Evolutionary conservation across 768 basidiomycete genomes (phyloP).

Genomic region (Vararia minispora): DNA sequence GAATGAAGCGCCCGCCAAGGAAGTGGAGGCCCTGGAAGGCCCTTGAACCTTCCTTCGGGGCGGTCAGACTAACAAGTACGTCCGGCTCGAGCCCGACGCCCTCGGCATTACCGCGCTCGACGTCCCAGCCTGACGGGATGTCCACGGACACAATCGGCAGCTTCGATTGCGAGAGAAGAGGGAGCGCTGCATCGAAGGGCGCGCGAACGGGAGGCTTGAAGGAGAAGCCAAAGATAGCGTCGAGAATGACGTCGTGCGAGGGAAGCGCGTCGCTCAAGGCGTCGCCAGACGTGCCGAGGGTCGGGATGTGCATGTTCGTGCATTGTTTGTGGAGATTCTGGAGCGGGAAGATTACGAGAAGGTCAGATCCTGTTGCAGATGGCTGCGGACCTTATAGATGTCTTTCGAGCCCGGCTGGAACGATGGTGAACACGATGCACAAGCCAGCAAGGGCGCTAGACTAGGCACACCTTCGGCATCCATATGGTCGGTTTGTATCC

Average conservation of each 20-base stretch:
- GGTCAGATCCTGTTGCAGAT: background rate
- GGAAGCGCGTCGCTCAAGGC: conserved; percentile 29
- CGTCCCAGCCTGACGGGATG: conserved; percentile 96
- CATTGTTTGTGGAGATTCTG: conserved; percentile 82
- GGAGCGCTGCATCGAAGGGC: conserved; percentile 75
- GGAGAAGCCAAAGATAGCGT: conserved; percentile 97
- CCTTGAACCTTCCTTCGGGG: conserved; percentile 83
- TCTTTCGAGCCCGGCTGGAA: conserved; percentile 88
- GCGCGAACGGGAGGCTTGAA: conserved; percentile 84
- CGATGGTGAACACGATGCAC: background rate
- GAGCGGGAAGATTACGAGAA: background rate
- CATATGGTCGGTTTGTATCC: conserved; percentile 84
- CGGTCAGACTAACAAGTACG: conserved; percentile 83
- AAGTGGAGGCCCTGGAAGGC: conserved; percentile 78
- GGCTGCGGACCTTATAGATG: conserved; percentile 71
- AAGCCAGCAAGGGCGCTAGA: background rate
- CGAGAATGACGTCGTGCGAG: conserved; percentile 74
- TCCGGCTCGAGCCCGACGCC: conserved; percentile 58
- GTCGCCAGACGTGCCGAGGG: conserved; percentile 42
- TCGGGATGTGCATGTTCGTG: conserved; percentile 75
- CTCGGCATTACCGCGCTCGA: conserved; percentile 59
- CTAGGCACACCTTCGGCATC: conserved; percentile 70
- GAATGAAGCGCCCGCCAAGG: conserved; percentile 88
- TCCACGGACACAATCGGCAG: conserved; percentile 91
- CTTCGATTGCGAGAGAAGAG: conserved; percentile 45